Evolutionary conservation across 176 grass and related monocot species (phyloP).

Genomic region (Aechmea fasciata): DNA sequence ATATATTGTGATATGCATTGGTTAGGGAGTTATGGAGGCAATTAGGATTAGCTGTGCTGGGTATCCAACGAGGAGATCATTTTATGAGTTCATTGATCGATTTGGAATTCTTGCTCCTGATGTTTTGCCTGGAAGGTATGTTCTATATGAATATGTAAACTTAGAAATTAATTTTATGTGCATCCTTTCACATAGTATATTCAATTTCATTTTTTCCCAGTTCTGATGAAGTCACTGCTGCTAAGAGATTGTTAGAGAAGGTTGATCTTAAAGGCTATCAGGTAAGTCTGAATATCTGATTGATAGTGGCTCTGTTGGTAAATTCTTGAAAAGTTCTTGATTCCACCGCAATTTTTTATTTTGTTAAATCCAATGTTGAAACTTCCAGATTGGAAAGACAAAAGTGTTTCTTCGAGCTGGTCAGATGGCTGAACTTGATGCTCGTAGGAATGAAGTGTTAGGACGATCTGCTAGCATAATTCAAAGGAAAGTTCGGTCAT

Average conservation of each 20-base stretch:
- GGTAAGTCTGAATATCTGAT: conserved; percentile 22
- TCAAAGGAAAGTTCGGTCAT: conserved; percentile 88
- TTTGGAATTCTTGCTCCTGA: conserved; percentile 90
- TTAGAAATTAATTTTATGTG: conserved; percentile 9
- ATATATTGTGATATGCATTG: not conserved
- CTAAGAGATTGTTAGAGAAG: conserved; percentile 66
- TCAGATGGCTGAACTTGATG: conserved; percentile 98
- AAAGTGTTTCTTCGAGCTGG: conserved; percentile 97
- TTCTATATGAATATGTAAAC: conserved; percentile 13
- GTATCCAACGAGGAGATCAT: conserved; percentile 92
- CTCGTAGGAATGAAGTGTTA: conserved; percentile 84
- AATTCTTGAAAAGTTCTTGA: not conserved
- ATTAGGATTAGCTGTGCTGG: conserved; percentile 97
- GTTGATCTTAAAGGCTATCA: conserved; percentile 85
- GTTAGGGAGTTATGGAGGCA: conserved; percentile 97
- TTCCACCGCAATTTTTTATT: not conserved
- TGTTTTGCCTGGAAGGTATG: conserved; percentile 80
- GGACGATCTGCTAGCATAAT: conserved; percentile 76
- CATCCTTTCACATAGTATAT: not conserved
- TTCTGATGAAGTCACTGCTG: conserved; percentile 69
- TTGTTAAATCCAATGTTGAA: conserved; percentile 17
- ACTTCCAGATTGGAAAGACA: conserved; percentile 82
- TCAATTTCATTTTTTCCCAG: conserved; percentile 22
- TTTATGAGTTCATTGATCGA: conserved; percentile 85
- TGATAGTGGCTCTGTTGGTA: not conserved